phyloP scores from a whole-genome alignment of 176 grass and related monocot genomes.

The Triticum timopheevii region DNA sequence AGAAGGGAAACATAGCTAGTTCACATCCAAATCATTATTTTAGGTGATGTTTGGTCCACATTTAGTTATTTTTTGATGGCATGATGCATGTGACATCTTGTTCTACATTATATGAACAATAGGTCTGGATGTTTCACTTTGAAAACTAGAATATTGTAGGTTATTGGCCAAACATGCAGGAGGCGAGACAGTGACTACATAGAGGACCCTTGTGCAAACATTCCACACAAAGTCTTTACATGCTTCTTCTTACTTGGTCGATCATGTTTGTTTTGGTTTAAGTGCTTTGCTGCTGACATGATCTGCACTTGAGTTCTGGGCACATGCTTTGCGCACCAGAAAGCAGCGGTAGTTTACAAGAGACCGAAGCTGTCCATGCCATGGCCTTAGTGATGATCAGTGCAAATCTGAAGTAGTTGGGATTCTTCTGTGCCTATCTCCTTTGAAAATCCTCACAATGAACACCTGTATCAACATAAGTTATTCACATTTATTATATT shows the following conservation, averaged over 20 bases:
- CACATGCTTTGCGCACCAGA: not conserved
- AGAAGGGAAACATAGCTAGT: not conserved
- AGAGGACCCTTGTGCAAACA: not conserved
- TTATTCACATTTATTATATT: not conserved
- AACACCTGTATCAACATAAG: not conserved
- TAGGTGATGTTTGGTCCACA: conserved; percentile 12
- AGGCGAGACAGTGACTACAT: conserved; percentile 8
- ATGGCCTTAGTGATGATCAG: conserved; percentile 1
- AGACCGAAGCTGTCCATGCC: not conserved
- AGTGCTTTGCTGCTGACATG: conserved; percentile 15
- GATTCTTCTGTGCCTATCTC: not conserved
- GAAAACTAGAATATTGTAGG: not conserved
- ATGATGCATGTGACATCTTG: not conserved
- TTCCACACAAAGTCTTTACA: not conserved
- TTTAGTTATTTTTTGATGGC: conserved; percentile 19
- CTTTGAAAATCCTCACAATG: conserved; percentile 22
- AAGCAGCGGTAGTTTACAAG: conserved; percentile 1
- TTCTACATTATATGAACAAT: not conserved
- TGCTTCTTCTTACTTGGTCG: not conserved
- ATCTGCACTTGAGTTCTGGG: not conserved
- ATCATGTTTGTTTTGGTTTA: not conserved
- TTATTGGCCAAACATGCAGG: conserved; percentile 21
- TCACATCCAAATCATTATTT: conserved; percentile 11
- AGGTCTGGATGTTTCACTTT: not conserved
- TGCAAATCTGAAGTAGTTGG: conserved; percentile 43